A percentile compares a stretch with the other conserved stretches of the same genome.
These are phyloP conservation scores for Botrytis deweyae DNA, from an alignment of 2,329 filamentous ascomycete genomes.

Conservation along the genomic window DNA sequence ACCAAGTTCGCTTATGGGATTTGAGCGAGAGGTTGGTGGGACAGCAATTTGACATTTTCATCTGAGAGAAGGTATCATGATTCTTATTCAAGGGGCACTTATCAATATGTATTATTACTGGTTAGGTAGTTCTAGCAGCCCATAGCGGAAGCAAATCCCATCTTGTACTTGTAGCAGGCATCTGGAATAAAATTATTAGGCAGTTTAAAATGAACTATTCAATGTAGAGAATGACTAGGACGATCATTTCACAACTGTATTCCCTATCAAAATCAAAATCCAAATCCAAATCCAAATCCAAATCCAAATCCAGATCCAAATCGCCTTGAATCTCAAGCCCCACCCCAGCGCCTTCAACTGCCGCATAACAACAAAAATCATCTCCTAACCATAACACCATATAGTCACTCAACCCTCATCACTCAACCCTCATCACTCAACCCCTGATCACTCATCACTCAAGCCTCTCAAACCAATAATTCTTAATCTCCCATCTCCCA, in stretches of 20 bases:
- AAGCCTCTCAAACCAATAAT: no score
- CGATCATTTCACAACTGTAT: not conserved
- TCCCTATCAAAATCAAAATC: no score
- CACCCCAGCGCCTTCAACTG: not conserved
- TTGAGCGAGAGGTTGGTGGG: slow-evolving; percentile 25
- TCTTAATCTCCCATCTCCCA: no score
- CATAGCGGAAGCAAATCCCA: accelerated
- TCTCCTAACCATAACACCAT: not conserved
- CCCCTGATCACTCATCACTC: no score
- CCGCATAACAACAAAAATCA: not conserved
- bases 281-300: not conserved
- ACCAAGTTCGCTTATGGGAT: slow-evolving; percentile 23
- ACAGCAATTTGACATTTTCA: slow-evolving; percentile 20
- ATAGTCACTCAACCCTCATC: not conserved
- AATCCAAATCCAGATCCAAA: not conserved
- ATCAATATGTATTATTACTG: not conserved
- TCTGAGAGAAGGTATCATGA: not conserved
- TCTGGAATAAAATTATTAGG: not conserved
- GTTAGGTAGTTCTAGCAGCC: not conserved
- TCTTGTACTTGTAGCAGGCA: not conserved
- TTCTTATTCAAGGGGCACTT: not conserved
- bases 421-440: no score
- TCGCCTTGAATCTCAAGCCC: not conserved
- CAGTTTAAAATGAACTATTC: not conserved
- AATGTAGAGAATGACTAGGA: not conserved